Conservation (phyloP, 257 asterid genomes). For the Verbascum thapsus region DNA sequence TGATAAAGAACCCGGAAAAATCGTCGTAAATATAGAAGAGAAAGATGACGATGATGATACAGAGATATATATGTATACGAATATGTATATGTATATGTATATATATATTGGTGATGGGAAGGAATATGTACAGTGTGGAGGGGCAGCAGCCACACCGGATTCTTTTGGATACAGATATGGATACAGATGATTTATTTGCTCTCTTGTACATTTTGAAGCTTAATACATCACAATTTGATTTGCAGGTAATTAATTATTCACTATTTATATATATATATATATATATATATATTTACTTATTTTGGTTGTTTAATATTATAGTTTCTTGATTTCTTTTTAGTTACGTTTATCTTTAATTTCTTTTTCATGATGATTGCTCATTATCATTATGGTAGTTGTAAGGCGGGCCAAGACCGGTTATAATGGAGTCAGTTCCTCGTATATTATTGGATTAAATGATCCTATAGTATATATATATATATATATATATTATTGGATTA, state of each 20-base stretch:
- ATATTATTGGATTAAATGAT: too few species aligned
- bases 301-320: not conserved
- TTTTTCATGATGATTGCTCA: too few species aligned
- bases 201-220: slow-evolving; percentile 79
- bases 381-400: too few species aligned
- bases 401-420: too few species aligned
- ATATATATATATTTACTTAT: not conserved
- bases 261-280: not conserved
- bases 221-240: slow-evolving; percentile 56
- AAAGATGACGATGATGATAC: slow-evolving; percentile 33
- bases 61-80: slow-evolving; percentile 28
- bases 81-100: slow-evolving; percentile 25
- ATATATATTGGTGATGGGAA: slow-evolving; percentile 21
- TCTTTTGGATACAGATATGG: slow-evolving; percentile 77
- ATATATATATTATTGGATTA: too few species aligned
- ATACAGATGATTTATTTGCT: slow-evolving; percentile 82
- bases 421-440: too few species aligned
- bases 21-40: not conserved
- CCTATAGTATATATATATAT: too few species aligned
- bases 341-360: too few species aligned
- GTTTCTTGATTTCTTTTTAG: too few species aligned
- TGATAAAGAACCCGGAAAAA: slow-evolving; percentile 2
- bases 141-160: slow-evolving; percentile 56
- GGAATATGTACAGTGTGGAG: slow-evolving; percentile 6
- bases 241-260: slow-evolving; percentile 51